Base-by-base conservation (phyloP, 2,329 filamentous ascomycete genomes). In the Atkinsonella texensis region DNA sequence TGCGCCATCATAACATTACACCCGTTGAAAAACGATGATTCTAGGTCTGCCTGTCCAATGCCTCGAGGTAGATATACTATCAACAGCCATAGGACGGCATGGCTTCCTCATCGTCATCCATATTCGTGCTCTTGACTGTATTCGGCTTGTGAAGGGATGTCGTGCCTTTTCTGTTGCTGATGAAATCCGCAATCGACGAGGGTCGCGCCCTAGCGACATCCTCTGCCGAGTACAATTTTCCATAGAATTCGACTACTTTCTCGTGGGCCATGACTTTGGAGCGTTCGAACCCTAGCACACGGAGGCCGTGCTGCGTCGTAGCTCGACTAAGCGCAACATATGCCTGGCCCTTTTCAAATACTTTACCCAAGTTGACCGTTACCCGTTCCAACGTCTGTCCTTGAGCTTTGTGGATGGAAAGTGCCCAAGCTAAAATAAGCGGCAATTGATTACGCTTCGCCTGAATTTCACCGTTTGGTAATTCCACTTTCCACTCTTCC, bases 381-480 rank as follows among this genome's bases (percentile, higher is more conserved):
- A 98, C 93, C 48, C 91, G 79, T 62, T 95, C 89, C 28, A 96
- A 72, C 1, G 91, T 97, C 66, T 97, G 91, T 1, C 91, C 91
- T 65, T 97, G 91, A 1, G 93, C 93, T 69, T 98, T 98, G 73
- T 98, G 93, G 54, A 98, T 98, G 1, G 89, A 95, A 18, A 98
- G 71, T 2, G 93, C 93, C 93, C 93, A 98, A 0, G 93, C 93
- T 32, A 98, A 75, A 56, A 98, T 97, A 48, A 98, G 75, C 0
- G 93, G 93, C 2, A 91, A 68, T 60, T 91, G 87, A 45, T 77
- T 78, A 40, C 93, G 85, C 54, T 88, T 87, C 1, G 93, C 93
- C 66, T 95, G 89, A 1, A 97, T 77, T 65, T 97, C 90, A 46
- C 93, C 93, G 52, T 87, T 95, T 1, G 93, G 93, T n/a, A 95